Base-by-base conservation (phyloP, 495 filamentous ascomycete species). In the Aspergillus conjunctus region DNA sequence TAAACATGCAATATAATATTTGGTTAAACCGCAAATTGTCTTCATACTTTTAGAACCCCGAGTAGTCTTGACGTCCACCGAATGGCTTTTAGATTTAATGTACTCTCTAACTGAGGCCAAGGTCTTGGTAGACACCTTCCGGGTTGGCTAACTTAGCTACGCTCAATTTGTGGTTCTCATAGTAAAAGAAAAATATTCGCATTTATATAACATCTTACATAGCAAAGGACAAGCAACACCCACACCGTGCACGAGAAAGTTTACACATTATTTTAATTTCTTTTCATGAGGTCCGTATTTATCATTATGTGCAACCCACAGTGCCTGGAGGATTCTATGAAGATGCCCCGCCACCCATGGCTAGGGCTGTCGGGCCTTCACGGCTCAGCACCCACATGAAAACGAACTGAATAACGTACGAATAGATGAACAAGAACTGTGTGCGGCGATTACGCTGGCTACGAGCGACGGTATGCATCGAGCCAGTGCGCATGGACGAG, bases 341-440 rank as follows among this genome's bases (percentile, higher is more conserved):
- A 51, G 76, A 73, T 30, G 67, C 65, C 30, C 62, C 64, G 26
- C 54, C 64, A 14, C 68, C 67, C 52, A 64, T 57, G 58, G 64
- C 37, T 48, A 58, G 52, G 21, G 49, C 50, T 33, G 67, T 65
- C 0, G 74, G 77, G 10, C 76, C 82, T 68, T 83, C 81, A 7
- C 83, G 79, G 59, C 79, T 95, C 59, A 98, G 79, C 62, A 93
- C 84, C 88, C 94, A 93, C 91, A 97, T 97, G 71, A 97, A 96
- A 56, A 93, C 68, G 50, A 98, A 86, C 74, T 98, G 94, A 54
- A 97, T 88, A 15, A 93, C 79, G 73, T 98, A 98, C 41, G 91
- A 90, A 77, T 98, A 98, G 60, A 93, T 76, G 75, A 98, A 97
- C 60, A 98, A 77, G 66, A 98, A 98, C 78, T 97, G 92, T 4